These are phyloP conservation scores for Clathrus columnatus DNA, from an alignment of 768 basidiomycete genomes.

Conservation along the genomic window DNA sequence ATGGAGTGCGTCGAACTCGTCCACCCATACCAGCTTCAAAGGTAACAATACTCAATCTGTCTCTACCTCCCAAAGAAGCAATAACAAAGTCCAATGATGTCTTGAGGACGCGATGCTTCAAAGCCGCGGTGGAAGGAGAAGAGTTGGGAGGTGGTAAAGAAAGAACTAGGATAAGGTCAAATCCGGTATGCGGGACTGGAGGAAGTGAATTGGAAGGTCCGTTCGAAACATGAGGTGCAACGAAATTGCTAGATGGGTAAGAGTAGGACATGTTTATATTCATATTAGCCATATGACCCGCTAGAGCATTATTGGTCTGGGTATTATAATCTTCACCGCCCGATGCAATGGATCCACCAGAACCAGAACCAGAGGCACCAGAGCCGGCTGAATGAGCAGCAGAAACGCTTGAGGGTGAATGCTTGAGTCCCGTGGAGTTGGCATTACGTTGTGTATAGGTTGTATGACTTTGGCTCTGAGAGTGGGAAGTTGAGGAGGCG, in stretches of 20 bases:
- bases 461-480: not conserved
- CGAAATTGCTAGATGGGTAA: not conserved
- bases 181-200: conserved; percentile 74
- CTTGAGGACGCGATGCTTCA: conserved; percentile 86
- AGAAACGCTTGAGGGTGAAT: not conserved
- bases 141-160: conserved; percentile 72
- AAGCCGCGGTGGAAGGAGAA: conserved; percentile 66
- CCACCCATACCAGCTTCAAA: conserved; percentile 86
- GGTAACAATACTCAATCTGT: conserved; percentile 84
- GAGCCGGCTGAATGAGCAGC: no score
- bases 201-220: conserved; percentile 74
- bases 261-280: not conserved
- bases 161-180: conserved; percentile 89
- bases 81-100: conserved; percentile 81
- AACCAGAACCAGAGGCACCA: not conserved
- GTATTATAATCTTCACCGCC: not conserved
- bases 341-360: not conserved
- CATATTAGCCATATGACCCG: not conserved
- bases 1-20: conserved; percentile 86
- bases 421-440: not conserved
- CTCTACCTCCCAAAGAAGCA: conserved; percentile 63
- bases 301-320: not conserved
- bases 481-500: conserved; percentile 66
- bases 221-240: conserved; percentile 58
- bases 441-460: not conserved